Conservation (phyloP, 2,329 filamentous ascomycete genomes). For the Ophiostoma sp. region DNA sequence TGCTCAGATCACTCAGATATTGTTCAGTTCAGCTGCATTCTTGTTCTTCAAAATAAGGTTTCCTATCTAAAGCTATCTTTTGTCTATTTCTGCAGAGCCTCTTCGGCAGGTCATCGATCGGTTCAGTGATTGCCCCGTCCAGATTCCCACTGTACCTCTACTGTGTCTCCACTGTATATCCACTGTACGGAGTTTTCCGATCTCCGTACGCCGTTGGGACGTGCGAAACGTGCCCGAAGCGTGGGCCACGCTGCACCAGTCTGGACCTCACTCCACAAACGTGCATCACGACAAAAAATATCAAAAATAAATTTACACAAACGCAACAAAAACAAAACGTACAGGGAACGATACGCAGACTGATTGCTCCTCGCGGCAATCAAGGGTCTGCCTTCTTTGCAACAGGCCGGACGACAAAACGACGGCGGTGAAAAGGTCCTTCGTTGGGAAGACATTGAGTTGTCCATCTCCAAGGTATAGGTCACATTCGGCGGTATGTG, state of each 20-base stretch:
- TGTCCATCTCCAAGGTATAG: conserved; percentile 33
- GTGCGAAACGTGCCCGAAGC: neutral
- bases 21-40: neutral
- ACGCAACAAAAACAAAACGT: too few species aligned
- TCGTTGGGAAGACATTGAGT: too few species aligned
- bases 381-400: too few species aligned
- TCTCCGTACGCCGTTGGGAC: neutral
- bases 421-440: too few species aligned
- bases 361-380: too few species aligned
- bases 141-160: neutral
- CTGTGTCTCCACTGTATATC: neutral
- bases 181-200: conserved; percentile 5
- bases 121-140: neutral
- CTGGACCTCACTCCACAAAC: neutral
- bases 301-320: too few species aligned
- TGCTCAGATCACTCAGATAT: neutral
- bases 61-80: neutral
- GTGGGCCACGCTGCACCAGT: neutral
- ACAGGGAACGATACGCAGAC: too few species aligned
- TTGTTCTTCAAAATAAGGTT: neutral
- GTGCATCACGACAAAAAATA: too few species aligned
- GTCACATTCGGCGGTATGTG: conserved; percentile 47
- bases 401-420: too few species aligned
- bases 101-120: neutral
- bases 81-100: neutral